These are phyloP conservation scores for Malassezia slooffiae DNA, from an alignment of 1,284 basidiomycete species.

Conservation along the genomic window DNA sequence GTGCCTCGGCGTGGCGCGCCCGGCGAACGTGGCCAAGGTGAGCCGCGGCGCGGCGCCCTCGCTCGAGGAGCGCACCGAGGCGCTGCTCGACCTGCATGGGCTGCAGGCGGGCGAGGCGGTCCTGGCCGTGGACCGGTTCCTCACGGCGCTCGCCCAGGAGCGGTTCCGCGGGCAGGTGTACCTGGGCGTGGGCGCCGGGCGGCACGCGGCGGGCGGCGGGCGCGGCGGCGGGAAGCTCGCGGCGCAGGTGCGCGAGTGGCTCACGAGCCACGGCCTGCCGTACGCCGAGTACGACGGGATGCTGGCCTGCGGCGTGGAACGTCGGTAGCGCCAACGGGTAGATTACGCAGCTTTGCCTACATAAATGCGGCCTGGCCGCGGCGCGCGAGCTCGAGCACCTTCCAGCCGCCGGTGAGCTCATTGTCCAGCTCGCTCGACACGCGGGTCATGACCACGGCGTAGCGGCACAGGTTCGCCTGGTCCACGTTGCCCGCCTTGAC, in stretches of 20 bases:
- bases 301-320: slow-evolving; percentile 68
- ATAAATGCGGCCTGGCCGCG: slow-evolving; percentile 18
- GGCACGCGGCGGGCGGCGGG: slow-evolving; percentile 71
- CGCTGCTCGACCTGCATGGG: slow-evolving; percentile 50
- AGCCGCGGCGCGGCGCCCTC: slow-evolving; percentile 71
- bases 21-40: slow-evolving; percentile 50
- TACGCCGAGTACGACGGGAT: slow-evolving; percentile 85
- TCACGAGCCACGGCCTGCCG: slow-evolving; percentile 83
- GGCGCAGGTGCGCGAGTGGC: slow-evolving; percentile 72
- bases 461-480: slow-evolving; percentile 81
- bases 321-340: not conserved
- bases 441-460: slow-evolving; percentile 81
- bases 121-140: slow-evolving; percentile 78
- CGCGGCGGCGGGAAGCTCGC: slow-evolving; percentile 73
- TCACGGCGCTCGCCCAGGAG: slow-evolving; percentile 67
- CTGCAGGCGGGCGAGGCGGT: slow-evolving; percentile 82
- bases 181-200: slow-evolving; percentile 83
- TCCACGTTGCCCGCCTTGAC: slow-evolving; percentile 75
- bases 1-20: slow-evolving; percentile 33
- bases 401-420: slow-evolving; percentile 94
- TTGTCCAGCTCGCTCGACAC: slow-evolving; percentile 54
- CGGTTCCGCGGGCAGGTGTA: slow-evolving; percentile 62
- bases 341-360: slow-evolving; percentile 1
- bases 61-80: slow-evolving; percentile 53
- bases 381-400: slow-evolving; percentile 70